A percentile compares a stretch with the other conserved stretches of the same genome.
Evolutionary conservation across 208 protist genomes (phyloP).

Genomic region (Naegleria gruberi): DNA sequence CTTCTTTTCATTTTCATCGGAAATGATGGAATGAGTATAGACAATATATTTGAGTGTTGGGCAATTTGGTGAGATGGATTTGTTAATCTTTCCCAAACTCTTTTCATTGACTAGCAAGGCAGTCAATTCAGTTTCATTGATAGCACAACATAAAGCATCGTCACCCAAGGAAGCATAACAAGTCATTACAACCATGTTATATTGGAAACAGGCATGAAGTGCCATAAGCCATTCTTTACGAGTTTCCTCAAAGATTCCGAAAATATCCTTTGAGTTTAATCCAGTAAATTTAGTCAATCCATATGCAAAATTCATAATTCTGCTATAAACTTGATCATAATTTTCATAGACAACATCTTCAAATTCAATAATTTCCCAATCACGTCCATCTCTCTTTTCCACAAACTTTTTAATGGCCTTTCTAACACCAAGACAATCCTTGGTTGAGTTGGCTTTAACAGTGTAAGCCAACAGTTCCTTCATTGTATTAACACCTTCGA

Average conservation of each 20-base stretch:
- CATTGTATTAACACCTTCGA: background rate
- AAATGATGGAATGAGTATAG: background rate
- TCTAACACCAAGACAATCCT: background rate
- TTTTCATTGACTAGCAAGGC: background rate
- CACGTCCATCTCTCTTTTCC: background rate
- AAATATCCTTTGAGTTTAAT: background rate
- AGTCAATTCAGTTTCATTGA: background rate
- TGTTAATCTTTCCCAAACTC: background rate
- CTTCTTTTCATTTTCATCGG: background rate
- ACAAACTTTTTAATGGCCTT: background rate
- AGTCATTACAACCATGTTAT: background rate
- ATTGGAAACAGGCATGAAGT: background rate
- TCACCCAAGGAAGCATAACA: constrained; percentile 10
- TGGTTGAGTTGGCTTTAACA: background rate
- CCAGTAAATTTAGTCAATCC: background rate
- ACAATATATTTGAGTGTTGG: background rate
- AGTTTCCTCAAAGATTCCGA: constrained; percentile 18
- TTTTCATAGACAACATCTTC: background rate
- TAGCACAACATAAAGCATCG: background rate
- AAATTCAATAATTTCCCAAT: constrained; percentile 1
- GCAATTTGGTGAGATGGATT: background rate
- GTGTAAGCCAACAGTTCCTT: background rate
- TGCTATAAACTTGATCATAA: background rate
- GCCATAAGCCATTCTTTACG: background rate
- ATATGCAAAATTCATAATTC: background rate